These are phyloP conservation scores for Hydrangea macrophylla DNA, from an alignment of 148 eudicot genomes.

Conservation along the genomic window DNA sequence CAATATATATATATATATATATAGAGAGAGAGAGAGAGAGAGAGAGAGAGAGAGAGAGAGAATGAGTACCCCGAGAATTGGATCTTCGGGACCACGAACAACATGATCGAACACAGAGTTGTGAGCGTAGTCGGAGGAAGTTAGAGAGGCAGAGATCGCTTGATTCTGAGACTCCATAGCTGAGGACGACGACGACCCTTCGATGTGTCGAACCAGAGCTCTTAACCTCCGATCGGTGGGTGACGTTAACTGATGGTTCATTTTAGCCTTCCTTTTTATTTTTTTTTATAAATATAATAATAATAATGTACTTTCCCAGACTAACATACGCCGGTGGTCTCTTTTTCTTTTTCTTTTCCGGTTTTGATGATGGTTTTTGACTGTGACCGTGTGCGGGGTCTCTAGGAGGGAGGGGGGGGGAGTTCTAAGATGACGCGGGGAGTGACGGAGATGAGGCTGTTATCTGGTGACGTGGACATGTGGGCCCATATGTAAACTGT, in stretches of 20 bases:
- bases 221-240: constrained; percentile 54
- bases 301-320: not conserved
- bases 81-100: constrained; percentile 87
- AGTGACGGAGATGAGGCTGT: not conserved
- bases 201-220: constrained; percentile 54
- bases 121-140: constrained; percentile 36
- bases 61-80: constrained; percentile 78
- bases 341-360: not conserved
- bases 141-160: constrained; percentile 38
- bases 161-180: constrained; percentile 10
- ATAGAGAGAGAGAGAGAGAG: not conserved
- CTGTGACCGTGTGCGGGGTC: not conserved
- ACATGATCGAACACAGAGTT: constrained; percentile 72
- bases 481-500: too few species aligned
- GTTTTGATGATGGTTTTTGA: not conserved
- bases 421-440: not conserved
- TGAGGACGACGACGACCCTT: constrained; percentile 19
- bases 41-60: constrained; percentile 9
- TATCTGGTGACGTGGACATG: not conserved
- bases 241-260: constrained; percentile 18
- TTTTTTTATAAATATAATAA: too few species aligned
- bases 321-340: accelerated
- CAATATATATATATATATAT: not conserved
- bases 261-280: constrained; percentile 9
- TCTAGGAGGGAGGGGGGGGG: not conserved